Conservation (phyloP, 495 filamentous ascomycete genomes). For the Darksidea phi region DNA sequence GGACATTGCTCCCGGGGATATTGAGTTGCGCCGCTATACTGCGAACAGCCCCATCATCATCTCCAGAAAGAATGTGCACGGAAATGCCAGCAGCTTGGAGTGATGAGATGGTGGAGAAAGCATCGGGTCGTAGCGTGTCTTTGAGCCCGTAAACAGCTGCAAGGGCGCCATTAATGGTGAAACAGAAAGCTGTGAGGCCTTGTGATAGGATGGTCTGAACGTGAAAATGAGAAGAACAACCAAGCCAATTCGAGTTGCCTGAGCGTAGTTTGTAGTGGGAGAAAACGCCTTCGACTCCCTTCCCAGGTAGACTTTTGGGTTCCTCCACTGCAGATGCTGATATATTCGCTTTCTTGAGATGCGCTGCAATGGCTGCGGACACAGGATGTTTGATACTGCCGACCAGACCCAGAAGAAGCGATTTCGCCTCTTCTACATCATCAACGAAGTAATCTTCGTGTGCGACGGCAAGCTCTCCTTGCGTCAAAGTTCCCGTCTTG, state of each 20-base stretch:
- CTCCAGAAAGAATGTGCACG: slow-evolving; percentile 66
- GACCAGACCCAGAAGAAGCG: slow-evolving; percentile 51
- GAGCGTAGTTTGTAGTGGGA: slow-evolving; percentile 47
- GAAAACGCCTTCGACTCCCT: slow-evolving; percentile 49
- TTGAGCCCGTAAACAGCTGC: slow-evolving; percentile 60
- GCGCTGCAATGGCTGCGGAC: slow-evolving; percentile 55
- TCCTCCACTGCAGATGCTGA: slow-evolving; percentile 40
- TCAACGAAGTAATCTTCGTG: slow-evolving; percentile 1
- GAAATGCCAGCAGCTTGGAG: slow-evolving; percentile 56
- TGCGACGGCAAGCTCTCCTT: slow-evolving; percentile 10
- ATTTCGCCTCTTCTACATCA: not conserved
- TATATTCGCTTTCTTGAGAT: slow-evolving; percentile 48
- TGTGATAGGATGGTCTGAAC: slow-evolving; percentile 51
- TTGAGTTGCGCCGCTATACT: slow-evolving; percentile 52
- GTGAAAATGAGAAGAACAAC: slow-evolving; percentile 36
- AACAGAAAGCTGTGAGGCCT: slow-evolving; percentile 58
- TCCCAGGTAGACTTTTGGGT: slow-evolving; percentile 53
- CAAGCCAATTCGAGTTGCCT: slow-evolving; percentile 66
- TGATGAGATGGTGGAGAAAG: slow-evolving; percentile 47
- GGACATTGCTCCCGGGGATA: slow-evolving; percentile 52
- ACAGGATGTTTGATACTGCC: slow-evolving; percentile 64
- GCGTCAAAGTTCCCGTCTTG: slow-evolving; percentile 76
- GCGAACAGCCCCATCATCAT: slow-evolving; percentile 60
- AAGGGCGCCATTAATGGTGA: slow-evolving; percentile 54
- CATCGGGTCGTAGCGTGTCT: slow-evolving; percentile 61